A percentile compares a stretch with the other conserved stretches of the same genome.
Conservation (phyloP, 192 early-diverging fungal species). For the Phlyctochytrium arcticum region DNA sequence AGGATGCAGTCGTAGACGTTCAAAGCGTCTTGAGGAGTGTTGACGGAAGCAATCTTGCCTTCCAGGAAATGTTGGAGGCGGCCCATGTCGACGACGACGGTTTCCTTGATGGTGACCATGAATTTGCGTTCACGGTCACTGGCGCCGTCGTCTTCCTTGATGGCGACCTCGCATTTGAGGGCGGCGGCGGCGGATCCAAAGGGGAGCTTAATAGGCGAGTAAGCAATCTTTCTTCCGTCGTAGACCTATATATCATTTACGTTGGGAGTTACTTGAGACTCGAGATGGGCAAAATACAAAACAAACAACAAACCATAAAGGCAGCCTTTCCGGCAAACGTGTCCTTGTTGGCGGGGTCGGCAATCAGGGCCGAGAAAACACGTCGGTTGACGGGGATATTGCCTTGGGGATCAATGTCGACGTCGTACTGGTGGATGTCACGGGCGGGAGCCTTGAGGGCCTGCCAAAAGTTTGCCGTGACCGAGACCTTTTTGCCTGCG, state of each 20-base stretch:
- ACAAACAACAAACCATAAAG: neutral
- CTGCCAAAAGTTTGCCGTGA: conserved; percentile 27
- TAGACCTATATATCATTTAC: neutral
- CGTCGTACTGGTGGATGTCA: conserved; percentile 31
- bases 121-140: conserved; percentile 9
- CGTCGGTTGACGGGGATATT: conserved; percentile 11
- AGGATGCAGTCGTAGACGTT: conserved; percentile 19
- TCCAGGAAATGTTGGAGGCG: conserved; percentile 18
- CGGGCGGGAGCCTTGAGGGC: conserved; percentile 6
- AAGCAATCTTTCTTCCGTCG: conserved; percentile 28
- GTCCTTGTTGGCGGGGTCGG: neutral
- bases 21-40: conserved; percentile 14
- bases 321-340: neutral
- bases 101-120: conserved; percentile 18
- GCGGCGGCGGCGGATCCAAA: conserved; percentile 7
- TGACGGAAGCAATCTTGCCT: neutral
- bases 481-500: conserved; percentile 8
- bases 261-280: neutral
- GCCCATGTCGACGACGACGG: conserved; percentile 6
- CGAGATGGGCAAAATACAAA: neutral
- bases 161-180: neutral
- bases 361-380: conserved; percentile 7
- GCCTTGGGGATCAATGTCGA: conserved; percentile 12
- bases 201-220: conserved; percentile 10
- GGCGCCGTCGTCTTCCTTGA: conserved; percentile 14